Evolutionary conservation across 352 stramenopile species (phyloP).

Genomic region (Blastocystis sp.): DNA sequence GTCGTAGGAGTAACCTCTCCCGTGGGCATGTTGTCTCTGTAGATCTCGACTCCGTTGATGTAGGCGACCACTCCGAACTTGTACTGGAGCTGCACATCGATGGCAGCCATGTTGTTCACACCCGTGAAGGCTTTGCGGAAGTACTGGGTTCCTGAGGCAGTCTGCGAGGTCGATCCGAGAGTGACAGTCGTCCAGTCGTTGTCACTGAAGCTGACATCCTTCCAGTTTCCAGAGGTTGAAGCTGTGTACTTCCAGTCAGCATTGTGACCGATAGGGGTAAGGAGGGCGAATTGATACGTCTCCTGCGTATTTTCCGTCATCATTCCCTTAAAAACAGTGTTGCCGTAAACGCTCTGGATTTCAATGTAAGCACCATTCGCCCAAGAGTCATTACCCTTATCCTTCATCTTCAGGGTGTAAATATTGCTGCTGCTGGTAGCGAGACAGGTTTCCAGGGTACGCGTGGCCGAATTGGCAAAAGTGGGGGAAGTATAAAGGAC

Average conservation of each 20-base stretch:
- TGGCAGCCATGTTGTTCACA: not conserved
- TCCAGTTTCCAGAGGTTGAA: not conserved
- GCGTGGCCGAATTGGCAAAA: not conserved
- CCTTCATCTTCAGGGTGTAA: not conserved
- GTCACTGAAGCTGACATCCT: not conserved
- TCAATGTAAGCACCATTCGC: not conserved
- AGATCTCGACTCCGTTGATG: constrained; percentile 1
- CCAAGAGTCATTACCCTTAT: constrained; percentile 10
- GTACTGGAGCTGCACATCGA: not conserved
- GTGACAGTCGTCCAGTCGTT: not conserved
- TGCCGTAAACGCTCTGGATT: not conserved
- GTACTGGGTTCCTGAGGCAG: not conserved
- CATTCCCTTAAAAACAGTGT: not conserved
- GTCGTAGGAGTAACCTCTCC: not conserved
- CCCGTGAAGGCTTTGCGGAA: constrained; percentile 12
- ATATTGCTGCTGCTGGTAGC: not conserved
- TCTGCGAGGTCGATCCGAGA: not conserved
- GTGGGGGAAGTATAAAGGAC: not conserved
- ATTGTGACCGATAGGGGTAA: not conserved
- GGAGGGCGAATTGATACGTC: not conserved
- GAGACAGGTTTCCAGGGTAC: not conserved
- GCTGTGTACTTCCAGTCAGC: not conserved
- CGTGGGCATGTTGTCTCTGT: not conserved
- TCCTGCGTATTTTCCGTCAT: not conserved
- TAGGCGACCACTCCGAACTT: not conserved